These are phyloP conservation scores for Pigoraptor vietnamica DNA, from an alignment of 78 protist genomes.

Conservation along the genomic window DNA sequence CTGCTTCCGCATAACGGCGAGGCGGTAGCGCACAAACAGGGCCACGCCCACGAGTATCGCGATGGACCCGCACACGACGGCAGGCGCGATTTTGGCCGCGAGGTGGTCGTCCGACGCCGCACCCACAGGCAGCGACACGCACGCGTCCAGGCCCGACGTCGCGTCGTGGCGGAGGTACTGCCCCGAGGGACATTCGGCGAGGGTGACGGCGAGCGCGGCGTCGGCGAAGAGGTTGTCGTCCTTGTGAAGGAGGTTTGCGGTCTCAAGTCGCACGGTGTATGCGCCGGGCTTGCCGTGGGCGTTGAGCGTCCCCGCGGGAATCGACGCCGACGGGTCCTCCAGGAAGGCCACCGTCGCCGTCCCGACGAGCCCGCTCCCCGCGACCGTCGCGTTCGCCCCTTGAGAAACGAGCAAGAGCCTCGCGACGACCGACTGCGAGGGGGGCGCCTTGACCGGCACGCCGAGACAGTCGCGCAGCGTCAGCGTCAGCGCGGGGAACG, in stretches of 20 bases:
- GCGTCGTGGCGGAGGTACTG: background rate
- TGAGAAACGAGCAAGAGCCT: background rate
- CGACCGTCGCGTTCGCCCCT: background rate
- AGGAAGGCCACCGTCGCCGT: background rate
- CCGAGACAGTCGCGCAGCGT: background rate
- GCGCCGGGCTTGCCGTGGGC: background rate
- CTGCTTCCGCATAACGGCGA: too few relatives aligned
- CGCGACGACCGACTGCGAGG: background rate
- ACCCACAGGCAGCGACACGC: background rate
- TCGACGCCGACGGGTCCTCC: background rate
- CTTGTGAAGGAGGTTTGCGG: background rate
- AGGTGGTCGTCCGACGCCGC: background rate
- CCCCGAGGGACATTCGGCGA: background rate
- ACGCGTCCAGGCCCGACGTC: background rate
- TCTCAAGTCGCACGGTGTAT: background rate
- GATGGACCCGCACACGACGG: background rate
- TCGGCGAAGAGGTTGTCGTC: background rate
- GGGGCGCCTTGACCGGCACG: background rate
- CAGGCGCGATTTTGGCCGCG: background rate
- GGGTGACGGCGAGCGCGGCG: background rate
- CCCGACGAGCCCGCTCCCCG: background rate
- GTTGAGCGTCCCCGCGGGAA: background rate
- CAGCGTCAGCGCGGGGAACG: background rate
- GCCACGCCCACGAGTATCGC: too few relatives aligned
- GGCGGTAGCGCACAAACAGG: too few relatives aligned